These are phyloP conservation scores for Teunomyces barrocoloradensis DNA, from an alignment of 805 yeast genomes.

Conservation along the genomic window DNA sequence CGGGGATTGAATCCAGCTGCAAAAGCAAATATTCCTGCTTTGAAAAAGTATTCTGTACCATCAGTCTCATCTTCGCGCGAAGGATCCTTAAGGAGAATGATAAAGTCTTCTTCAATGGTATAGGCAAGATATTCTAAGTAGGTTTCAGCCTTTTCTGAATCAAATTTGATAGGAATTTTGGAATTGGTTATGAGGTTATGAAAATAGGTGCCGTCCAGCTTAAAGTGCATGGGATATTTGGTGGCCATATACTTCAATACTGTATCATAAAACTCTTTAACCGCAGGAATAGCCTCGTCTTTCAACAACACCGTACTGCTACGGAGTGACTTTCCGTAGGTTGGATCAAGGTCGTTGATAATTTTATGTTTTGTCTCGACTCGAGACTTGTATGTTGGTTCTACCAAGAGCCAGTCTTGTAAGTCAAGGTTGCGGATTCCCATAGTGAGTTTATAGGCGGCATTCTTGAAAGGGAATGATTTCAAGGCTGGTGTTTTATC, in stretches of 20 bases:
- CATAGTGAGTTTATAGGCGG: constrained; percentile 61
- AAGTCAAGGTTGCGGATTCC: constrained; percentile 41
- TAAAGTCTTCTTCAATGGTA: constrained; percentile 42
- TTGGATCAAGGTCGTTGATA: constrained; percentile 31
- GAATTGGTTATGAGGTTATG: constrained; percentile 23
- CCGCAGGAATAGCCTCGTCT: constrained; percentile 33
- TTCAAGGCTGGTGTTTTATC: constrained; percentile 20
- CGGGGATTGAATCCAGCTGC: constrained; percentile 44
- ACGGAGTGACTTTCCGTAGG: constrained; percentile 27
- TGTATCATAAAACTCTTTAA: constrained; percentile 33
- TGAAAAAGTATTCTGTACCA: constrained; percentile 40
- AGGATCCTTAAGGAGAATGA: constrained; percentile 36
- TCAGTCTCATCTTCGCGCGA: constrained; percentile 22
- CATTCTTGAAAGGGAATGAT: constrained; percentile 56
- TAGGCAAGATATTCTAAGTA: constrained; percentile 23
- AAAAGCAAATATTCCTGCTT: constrained; percentile 44
- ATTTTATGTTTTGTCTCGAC: constrained; percentile 27
- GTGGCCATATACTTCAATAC: constrained; percentile 31
- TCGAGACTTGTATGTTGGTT: constrained; percentile 28
- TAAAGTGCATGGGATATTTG: constrained; percentile 40
- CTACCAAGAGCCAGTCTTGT: constrained; percentile 43
- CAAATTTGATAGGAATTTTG: constrained; percentile 16
- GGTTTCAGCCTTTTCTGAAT: constrained; percentile 12
- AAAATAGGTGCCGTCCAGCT: constrained; percentile 13
- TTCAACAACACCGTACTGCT: constrained; percentile 30